Base-by-base conservation (phyloP, 2,329 filamentous ascomycete species). In the Tolypocladium album region DNA sequence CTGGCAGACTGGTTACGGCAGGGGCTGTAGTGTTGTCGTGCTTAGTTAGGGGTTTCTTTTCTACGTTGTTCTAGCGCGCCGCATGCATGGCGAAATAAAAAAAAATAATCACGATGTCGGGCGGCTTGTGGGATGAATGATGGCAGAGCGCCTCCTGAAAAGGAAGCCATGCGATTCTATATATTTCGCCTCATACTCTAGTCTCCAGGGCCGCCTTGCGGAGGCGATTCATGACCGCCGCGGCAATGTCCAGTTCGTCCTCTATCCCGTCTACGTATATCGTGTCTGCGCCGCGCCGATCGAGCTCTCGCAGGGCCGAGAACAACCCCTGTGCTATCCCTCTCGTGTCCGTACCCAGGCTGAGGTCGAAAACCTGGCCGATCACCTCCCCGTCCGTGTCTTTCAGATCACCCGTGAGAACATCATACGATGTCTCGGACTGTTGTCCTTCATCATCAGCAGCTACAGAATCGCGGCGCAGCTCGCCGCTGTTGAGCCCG, bases 251-350 rank as follows among this genome's bases (percentile, higher is more conserved):
- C 39, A 88, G 86, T 61, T 88, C 85, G 61, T 89, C 88, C 62
- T 85, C 79, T 60, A 97, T 89, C 2, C 93, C 93, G 72, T 99
- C 94, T 13, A 97, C 90, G 66, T 92, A 89, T 58, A 99, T 97
- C 24, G 88, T 80, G 69, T 94, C 87, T 4, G 91, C 91, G 38
- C 86, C 83, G 63, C 85, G 80, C 67, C 87, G 84, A 72, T 99
- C 94, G 63, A 99, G 81, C 66, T 92, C 89, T 58, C 94, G 82
- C 59, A 99, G 77, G 1, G 91, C 90, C 15, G 90, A 90, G 71
- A 99, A 99, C 17, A 99, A 78, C 0, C 90, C 89, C 66, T 92
- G 85, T 1, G 94, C 93, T 66, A 99, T 92, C 39, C 83, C 83
- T 65, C 84, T 83, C 0, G 86, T 86, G 53, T 88, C 83, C 20